phyloP scores from a whole-genome alignment of 2,329 filamentous ascomycete species.

The Diaporthe citrichinensis region DNA sequence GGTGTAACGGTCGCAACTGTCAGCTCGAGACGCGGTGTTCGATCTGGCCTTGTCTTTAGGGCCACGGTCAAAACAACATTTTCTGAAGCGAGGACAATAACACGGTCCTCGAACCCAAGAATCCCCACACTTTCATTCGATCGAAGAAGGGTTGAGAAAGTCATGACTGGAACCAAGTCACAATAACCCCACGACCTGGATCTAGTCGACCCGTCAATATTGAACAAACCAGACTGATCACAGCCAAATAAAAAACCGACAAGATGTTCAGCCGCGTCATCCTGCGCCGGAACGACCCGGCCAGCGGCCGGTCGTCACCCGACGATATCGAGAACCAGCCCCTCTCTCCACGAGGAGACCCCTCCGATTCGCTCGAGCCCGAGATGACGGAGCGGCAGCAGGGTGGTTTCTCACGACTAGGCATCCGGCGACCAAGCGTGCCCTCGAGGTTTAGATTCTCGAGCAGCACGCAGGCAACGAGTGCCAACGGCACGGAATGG shows the following conservation, averaged over 20 bases:
- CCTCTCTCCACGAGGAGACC: conserved; percentile 32
- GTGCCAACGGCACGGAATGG: conserved; percentile 37
- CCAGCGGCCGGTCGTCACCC: conserved; percentile 22
- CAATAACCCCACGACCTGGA: conserved; percentile 31
- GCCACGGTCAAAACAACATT: background rate
- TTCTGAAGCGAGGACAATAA: background rate
- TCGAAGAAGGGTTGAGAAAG: background rate
- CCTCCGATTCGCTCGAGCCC: conserved; percentile 27
- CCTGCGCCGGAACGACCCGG: conserved; percentile 38
- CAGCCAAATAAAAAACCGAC: conserved; percentile 1
- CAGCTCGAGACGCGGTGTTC: background rate
- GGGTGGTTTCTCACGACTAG: conserved; percentile 45
- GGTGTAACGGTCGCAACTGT: conserved; percentile 33
- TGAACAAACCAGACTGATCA: conserved; percentile 1
- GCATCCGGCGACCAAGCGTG: conserved; percentile 47
- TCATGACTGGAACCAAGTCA: conserved; percentile 29
- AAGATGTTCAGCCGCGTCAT: conserved; percentile 42
- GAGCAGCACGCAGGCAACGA: conserved; percentile 43
- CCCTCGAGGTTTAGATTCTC: conserved; percentile 46
- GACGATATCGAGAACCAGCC: conserved; percentile 41
- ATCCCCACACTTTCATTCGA: background rate
- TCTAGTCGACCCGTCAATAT: conserved; percentile 28
- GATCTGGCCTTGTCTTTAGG: background rate
- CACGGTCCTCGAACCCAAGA: background rate
- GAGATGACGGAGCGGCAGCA: conserved; percentile 50